Base-by-base conservation (phyloP, 768 basidiomycete genomes). In the Agrocybe praecox region DNA sequence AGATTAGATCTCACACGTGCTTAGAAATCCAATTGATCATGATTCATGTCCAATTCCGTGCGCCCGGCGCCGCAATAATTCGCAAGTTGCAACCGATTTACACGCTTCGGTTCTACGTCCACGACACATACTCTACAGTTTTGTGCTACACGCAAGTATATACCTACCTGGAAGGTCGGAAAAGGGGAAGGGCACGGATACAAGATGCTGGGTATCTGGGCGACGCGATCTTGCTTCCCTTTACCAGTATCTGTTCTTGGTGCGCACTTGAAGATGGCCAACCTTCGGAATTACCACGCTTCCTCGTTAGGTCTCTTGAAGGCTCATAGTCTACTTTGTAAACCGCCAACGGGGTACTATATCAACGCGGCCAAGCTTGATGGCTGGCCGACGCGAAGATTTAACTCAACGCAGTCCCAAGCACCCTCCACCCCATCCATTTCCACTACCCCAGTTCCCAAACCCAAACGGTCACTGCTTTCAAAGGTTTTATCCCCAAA, bases 181-280 rank as follows among this genome's bases (percentile, higher is more conserved):
- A 14, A 32, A 32, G 6, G 14, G 44, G 48, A 34, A 47, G 33
- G 40, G 29, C 19, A 17, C 18, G 18, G 29, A 29, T 49, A 21
- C 2, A 63, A 45, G 52, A 70, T 71, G 69, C 62, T 69, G 49
- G 65, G 65, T 62, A 58, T 68, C 48, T 72, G 68, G 65, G 58
- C 67, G 44, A 61, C 36, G 12, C 36, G 67, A 57, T 58, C 61
- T 19, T 65, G 57, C 45, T 49, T 62, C 14, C 59, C 64, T 52
- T 64, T 59, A 40, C 50, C 58, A 36, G 44, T 56, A 22, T 45
- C 59, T 50, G 21, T 46, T 9, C 48, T 56, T 33, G 52, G 33
- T 49, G 54, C 47, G 26, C 51, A 42, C 19, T 47, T 51, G 46
- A 43, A 47, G 46, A 45, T 47, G 24, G 32, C 46, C 52, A 58